Conservation (phyloP, 2,329 filamentous ascomycete species). For the Xylaria sp. region DNA sequence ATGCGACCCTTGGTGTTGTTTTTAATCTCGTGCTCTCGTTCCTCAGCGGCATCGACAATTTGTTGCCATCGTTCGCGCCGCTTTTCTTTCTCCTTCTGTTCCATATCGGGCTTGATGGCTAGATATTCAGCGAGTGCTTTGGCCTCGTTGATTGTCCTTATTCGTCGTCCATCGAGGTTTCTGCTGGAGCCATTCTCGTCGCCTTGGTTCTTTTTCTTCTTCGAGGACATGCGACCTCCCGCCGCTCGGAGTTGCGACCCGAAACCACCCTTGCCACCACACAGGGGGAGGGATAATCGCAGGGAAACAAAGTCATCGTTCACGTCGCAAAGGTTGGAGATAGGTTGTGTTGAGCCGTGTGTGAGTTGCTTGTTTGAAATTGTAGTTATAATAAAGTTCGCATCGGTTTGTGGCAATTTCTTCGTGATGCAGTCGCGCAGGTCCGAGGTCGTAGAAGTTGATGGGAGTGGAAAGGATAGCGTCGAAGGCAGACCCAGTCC, state of each 20-base stretch:
- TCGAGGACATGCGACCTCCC: slow-evolving; percentile 96
- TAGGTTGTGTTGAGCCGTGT: slow-evolving; percentile 55
- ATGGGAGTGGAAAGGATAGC: slow-evolving; percentile 73
- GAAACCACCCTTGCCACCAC: slow-evolving; percentile 96
- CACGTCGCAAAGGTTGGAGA: slow-evolving; percentile 64
- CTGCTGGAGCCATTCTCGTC: slow-evolving; percentile 90
- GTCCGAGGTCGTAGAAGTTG: slow-evolving; percentile 68
- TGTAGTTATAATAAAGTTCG: slow-evolving; percentile 79
- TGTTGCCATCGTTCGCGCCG: slow-evolving; percentile 84
- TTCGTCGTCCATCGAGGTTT: slow-evolving; percentile 86
- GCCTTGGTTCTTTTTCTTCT: slow-evolving; percentile 81
- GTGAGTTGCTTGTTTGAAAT: slow-evolving; percentile 75
- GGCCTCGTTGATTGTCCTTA: slow-evolving; percentile 92
- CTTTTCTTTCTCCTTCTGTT: slow-evolving; percentile 88
- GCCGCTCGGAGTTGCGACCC: slow-evolving; percentile 96
- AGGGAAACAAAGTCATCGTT: slow-evolving; percentile 78
- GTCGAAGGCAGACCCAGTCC: slow-evolving; percentile 85
- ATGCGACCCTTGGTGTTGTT: slow-evolving; percentile 73
- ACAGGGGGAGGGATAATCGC: slow-evolving; percentile 77
- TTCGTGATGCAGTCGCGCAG: slow-evolving; percentile 67
- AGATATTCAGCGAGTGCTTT: slow-evolving; percentile 95
- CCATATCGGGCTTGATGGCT: slow-evolving; percentile 96
- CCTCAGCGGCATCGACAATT: slow-evolving; percentile 83
- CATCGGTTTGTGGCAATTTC: slow-evolving; percentile 62
- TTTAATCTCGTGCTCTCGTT: slow-evolving; percentile 80